phyloP scores from a whole-genome alignment of 331 rosid species.

The Rhamnella rubrinervis region DNA sequence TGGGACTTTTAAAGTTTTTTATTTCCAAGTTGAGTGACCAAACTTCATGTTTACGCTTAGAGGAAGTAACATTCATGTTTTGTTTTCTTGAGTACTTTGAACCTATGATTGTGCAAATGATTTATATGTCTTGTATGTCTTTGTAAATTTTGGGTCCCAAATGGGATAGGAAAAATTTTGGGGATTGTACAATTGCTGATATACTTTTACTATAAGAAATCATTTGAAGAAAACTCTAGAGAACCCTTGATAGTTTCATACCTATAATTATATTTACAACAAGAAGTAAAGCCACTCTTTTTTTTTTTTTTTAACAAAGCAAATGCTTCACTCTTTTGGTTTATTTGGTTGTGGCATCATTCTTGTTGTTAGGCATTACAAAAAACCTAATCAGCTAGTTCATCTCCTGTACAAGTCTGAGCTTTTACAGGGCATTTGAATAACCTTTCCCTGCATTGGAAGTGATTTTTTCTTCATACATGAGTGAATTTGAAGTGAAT shows the following conservation, averaged over 20 bases:
- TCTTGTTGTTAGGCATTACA: too few relatives aligned
- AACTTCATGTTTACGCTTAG: too few relatives aligned
- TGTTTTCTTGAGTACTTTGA: background rate
- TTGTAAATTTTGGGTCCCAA: conserved; percentile 56
- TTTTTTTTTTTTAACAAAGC: conserved; percentile 7
- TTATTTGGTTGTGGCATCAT: background rate
- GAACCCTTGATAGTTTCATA: conserved; percentile 74
- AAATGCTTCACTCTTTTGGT: conserved; percentile 12
- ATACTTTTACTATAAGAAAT: conserved; percentile 43
- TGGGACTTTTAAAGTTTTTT: background rate
- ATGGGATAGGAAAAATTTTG: conserved; percentile 86
- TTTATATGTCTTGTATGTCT: conserved; percentile 11
- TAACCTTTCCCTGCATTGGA: background rate
- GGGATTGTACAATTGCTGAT: conserved; percentile 68
- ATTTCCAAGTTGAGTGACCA: background rate
- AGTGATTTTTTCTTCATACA: conserved; percentile 4
- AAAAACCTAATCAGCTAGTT: background rate
- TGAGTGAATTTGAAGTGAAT: conserved; percentile 9
- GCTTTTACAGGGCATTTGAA: conserved; percentile 12
- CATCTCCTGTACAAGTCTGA: conserved; percentile 5
- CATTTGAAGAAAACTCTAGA: conserved; percentile 39
- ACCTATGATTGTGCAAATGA: background rate
- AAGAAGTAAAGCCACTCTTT: conserved; percentile 10
- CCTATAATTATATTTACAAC: conserved; percentile 33
- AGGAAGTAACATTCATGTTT: background rate